Evolutionary conservation across 2,329 filamentous ascomycete genomes (phyloP), one percentile per base, ranked within the genome.

Genomic region (Pseudopyrenochaeta lycopersici): DNA sequence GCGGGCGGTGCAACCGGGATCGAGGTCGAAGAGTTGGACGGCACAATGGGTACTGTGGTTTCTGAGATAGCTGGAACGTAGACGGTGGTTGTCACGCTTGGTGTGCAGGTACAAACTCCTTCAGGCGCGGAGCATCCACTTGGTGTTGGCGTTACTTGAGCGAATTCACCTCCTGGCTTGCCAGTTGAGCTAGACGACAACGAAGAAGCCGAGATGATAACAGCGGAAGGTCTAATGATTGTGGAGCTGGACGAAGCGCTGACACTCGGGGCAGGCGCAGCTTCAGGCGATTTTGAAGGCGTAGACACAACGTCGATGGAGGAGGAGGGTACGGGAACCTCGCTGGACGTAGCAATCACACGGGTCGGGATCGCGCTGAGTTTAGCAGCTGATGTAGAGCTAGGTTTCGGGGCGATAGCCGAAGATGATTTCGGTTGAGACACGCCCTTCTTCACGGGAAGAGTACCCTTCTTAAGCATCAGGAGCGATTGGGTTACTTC

Each of bases 401-500:
- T 67, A 20, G 66, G 50, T 47, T 58, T 56, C 4, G 68, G 52
- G 11, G 54, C 42, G 12, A 55, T 49, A 17, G 47, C 60, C 3
- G 57, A 47, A 1, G 60, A 47, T 39, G 66, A 56, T 36, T 64
- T 54, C 6, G 64, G 63, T 36, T 64, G 49, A 9, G 55, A 18
- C 12, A 59, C 65, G 6, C 59, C 54, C 35, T 64, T 56, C 49
- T 67, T 74, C 10, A 40, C 64, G 4, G 72, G 73, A n/a, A 70
- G 60, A 29, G 63, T 64, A 39, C 62, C 61, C 40, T 72, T 62
- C 54, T 71, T 67, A 44, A 74, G 63, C 59, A 64, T 68, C 14
- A 81, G 64, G 29, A 81, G 70, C 6, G 75, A 69, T 55, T 81
- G 78, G 4, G 79, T 76, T 20, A 79, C 76, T 58, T 81, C 79